A percentile compares a stretch with the other conserved stretches of the same genome.
Evolutionary conservation across 1,284 basidiomycete species (phyloP).

Genomic region (Austropuccinia psidii): DNA sequence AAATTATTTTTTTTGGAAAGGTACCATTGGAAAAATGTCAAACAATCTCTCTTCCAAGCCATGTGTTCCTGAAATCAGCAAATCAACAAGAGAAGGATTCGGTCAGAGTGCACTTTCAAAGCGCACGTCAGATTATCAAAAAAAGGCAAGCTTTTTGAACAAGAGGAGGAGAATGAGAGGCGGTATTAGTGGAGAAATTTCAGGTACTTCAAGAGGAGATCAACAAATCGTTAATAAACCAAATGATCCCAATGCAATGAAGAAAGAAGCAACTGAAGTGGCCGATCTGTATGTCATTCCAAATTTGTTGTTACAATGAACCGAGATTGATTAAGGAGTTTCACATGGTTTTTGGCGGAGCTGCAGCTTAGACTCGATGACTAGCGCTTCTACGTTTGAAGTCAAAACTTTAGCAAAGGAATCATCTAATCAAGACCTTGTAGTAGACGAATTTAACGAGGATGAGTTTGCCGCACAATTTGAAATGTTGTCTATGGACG

Average conservation of each 20-base stretch:
- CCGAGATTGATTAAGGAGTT: background rate
- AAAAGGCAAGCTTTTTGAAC: constrained; percentile 38
- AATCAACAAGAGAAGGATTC: background rate
- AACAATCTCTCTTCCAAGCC: background rate
- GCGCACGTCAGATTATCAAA: constrained; percentile 60
- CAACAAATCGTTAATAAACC: background rate
- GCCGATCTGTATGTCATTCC: constrained; percentile 56
- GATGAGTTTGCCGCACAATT: constrained; percentile 68
- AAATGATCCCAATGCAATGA: constrained; percentile 45
- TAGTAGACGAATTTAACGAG: constrained; percentile 36
- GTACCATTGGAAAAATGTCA: constrained; percentile 51
- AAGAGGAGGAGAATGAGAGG: constrained; percentile 31
- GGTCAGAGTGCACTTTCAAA: constrained; percentile 55
- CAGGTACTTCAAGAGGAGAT: constrained; percentile 3
- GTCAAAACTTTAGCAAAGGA: constrained; percentile 34
- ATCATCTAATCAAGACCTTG: constrained; percentile 29
- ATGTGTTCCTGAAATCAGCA: background rate
- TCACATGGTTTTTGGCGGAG: background rate
- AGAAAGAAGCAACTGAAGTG: constrained; percentile 56
- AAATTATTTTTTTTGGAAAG: constrained; percentile 74
- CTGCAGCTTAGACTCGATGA: constrained; percentile 32
- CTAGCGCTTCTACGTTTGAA: constrained; percentile 7
- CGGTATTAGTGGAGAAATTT: background rate
- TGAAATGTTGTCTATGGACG: constrained; percentile 68
- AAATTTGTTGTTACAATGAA: background rate